Evolutionary conservation across 192 early-diverging fungal species (phyloP), one percentile per base, ranked within the genome.

Genomic region (Polychytrium aggregatum): DNA sequence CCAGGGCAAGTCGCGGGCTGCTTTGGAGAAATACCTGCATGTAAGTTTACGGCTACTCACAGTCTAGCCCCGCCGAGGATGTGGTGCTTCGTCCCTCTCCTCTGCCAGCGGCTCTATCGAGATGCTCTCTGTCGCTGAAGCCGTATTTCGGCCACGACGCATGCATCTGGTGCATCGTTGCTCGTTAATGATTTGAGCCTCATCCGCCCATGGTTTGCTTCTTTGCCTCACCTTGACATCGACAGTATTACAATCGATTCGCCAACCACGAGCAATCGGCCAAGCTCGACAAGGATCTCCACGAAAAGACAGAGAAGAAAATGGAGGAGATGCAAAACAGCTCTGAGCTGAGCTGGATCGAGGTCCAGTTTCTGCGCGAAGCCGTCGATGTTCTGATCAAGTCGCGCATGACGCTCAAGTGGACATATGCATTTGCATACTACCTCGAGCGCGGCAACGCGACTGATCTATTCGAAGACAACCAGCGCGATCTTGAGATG

Each of bases 401-500:
- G 43, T 88, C 90, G 52, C 88, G 96, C 55, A 82, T 71, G 60
- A 95, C 90, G 0, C 74, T 99, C 21, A 95, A 90, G 55, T 99
- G 96, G 96, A 92, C 93, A 0, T 99, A 96, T 63, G 84, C 82
- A 6, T 87, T 99, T 62, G 96, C 92, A 0, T 99, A 87, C 67
- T 99, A 94, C 55, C 78, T 99, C 57, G 57, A 63, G 11, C 70
- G 82, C 28, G 76, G 80, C 54, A 97, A 97, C 69, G 67, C 82
- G 58, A 93, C 90, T 14, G 82, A 72, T 10, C 63, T 99, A 25
- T 99, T 97, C 68, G 92, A 97, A 62, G 87, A 96, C 63, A 97
- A 99, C 67, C 96, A 99, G 74, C 74, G 85, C 3, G 92, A 97
- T 54, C 63, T 99, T n/a, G 92, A 99, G 62, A 88, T 96, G 79